Evolutionary conservation across 805 yeast species (phyloP).

Genomic region (Grigorovia yakushimaensis): DNA sequence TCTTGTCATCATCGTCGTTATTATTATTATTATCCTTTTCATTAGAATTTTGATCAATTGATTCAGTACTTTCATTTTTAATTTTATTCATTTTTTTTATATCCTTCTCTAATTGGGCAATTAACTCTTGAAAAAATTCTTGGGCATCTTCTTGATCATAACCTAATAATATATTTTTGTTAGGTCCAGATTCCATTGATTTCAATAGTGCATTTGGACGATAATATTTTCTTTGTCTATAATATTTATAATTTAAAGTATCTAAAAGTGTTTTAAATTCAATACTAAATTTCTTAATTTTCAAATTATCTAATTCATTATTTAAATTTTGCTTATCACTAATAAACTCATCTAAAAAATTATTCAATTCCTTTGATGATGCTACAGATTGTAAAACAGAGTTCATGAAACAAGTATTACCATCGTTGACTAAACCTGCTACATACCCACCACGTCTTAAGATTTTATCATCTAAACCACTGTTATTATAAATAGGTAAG

Average conservation of each 20-base stretch:
- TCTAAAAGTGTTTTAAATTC: constrained; percentile 43
- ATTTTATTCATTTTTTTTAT: constrained; percentile 13
- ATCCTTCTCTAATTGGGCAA: constrained; percentile 50
- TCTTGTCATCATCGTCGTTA: constrained; percentile 12
- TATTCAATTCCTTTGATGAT: constrained; percentile 50
- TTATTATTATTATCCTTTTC: constrained; percentile 3
- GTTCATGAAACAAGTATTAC: constrained; percentile 93
- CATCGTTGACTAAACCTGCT: constrained; percentile 84
- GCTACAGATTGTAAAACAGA: constrained; percentile 79
- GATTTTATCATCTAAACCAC: constrained; percentile 26
- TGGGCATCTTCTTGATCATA: constrained; percentile 96
- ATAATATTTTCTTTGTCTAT: constrained; percentile 44
- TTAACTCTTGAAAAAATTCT: constrained; percentile 78
- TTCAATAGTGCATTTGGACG: constrained; percentile 51
- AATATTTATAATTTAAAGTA: constrained; percentile 47
- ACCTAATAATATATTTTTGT: constrained; percentile 66
- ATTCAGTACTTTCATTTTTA: neutral
- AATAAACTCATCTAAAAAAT: constrained; percentile 43
- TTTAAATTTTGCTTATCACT: constrained; percentile 9
- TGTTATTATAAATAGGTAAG: constrained; percentile 1
- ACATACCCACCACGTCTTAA: constrained; percentile 56
- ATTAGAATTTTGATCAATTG: too few relatives aligned
- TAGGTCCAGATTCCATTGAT: constrained; percentile 69
- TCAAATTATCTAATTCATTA: constrained; percentile 1
- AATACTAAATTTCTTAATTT: constrained; percentile 37